Conservation (phyloP, 169 alveolate genomes). For the Plasmodium berghei region DNA sequence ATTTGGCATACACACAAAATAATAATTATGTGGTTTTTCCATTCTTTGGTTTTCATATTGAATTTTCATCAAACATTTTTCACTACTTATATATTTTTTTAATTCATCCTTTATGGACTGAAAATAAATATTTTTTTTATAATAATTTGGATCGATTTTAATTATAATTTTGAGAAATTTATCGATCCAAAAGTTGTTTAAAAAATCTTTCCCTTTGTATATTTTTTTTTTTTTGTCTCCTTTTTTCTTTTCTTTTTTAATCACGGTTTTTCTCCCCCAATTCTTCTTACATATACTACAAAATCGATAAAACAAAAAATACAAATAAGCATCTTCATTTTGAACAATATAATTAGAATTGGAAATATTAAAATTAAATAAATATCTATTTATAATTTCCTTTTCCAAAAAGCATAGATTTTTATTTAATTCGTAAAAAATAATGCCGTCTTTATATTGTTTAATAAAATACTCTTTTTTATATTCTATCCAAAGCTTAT, state of each 20-base stretch:
- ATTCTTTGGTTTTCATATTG: background rate
- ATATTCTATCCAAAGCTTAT: background rate
- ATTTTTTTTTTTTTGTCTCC: background rate
- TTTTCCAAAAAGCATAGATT: slow-evolving; percentile 35
- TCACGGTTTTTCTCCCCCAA: background rate
- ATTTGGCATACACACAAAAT: background rate
- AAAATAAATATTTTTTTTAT: background rate
- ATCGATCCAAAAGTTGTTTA: background rate
- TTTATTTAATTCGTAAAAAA: slow-evolving; percentile 25
- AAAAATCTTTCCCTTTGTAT: background rate
- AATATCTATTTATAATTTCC: slow-evolving; percentile 41
- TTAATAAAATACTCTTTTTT: background rate
- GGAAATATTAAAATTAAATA: slow-evolving; percentile 22
- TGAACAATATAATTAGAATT: slow-evolving; percentile 21
- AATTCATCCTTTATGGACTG: background rate
- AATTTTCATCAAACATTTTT: background rate
- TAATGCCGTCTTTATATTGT: background rate
- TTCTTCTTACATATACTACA: background rate
- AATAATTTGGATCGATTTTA: background rate
- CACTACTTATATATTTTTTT: background rate
- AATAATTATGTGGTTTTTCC: background rate
- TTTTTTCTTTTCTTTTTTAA: background rate
- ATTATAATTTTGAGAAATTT: background rate
- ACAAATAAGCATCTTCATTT: slow-evolving; percentile 6
- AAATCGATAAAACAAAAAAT: slow-evolving; percentile 3